Evolutionary conservation across 2,329 filamentous ascomycete species (phyloP).

Genomic region (Penicillium sp.): DNA sequence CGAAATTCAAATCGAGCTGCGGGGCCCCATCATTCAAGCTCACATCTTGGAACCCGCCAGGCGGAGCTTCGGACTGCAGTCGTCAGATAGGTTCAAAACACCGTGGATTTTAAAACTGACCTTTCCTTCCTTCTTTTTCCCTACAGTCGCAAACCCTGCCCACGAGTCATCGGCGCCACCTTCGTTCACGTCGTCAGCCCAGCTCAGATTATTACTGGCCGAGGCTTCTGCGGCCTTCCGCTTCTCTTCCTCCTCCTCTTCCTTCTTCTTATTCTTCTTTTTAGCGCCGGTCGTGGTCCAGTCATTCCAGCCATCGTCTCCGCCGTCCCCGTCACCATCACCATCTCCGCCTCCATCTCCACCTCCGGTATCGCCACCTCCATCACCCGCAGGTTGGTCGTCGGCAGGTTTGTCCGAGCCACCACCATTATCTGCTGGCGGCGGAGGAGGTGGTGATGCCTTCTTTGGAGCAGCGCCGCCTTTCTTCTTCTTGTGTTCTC

Average conservation of each 20-base stretch:
- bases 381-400: constrained; percentile 25
- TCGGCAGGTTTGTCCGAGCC: constrained; percentile 31
- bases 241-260: constrained; percentile 33
- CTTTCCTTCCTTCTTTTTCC: constrained; percentile 56
- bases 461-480: constrained; percentile 14
- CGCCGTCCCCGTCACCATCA: constrained; percentile 31
- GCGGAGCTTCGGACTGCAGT: constrained; percentile 33
- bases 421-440: constrained; percentile 13
- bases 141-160: constrained; percentile 45
- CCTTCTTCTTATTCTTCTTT: constrained; percentile 32
- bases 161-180: constrained; percentile 49
- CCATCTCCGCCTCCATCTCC: constrained; percentile 24
- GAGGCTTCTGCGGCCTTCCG: constrained; percentile 29
- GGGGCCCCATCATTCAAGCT: constrained; percentile 59
- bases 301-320: constrained; percentile 39
- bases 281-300: constrained; percentile 34
- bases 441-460: constrained; percentile 9
- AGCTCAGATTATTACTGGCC: constrained; percentile 37
- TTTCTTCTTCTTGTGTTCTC: constrained; percentile 36
- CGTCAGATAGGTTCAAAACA: not conserved
- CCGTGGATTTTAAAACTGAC: constrained; percentile 29
- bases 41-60: constrained; percentile 62
- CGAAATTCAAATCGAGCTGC: constrained; percentile 54
- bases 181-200: constrained; percentile 42
- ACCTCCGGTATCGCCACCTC: constrained; percentile 30